Evolutionary conservation across 257 asterid species (phyloP).

Genomic region (Agastache rugosa): DNA sequence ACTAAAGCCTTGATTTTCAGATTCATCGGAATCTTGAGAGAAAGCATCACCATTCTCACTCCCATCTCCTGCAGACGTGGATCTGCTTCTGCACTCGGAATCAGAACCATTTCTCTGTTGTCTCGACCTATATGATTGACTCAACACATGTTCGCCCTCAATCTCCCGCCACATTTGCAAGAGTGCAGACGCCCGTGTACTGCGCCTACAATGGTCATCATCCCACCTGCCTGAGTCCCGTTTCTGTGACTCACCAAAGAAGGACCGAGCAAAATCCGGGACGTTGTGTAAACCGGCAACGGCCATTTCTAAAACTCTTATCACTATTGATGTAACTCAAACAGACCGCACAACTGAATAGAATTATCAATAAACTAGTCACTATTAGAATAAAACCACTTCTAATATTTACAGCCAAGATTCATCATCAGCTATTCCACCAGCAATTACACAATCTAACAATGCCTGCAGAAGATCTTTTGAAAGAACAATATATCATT

Average conservation of each 20-base stretch:
- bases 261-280: conserved; percentile 57
- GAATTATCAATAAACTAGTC: conserved; percentile 31
- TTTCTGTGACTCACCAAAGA: conserved; percentile 50
- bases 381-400: conserved; percentile 16
- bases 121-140: conserved; percentile 45
- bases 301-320: conserved; percentile 54
- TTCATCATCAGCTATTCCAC: conserved; percentile 26
- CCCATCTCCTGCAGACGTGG: conserved; percentile 45
- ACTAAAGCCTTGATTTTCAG: conserved; percentile 47
- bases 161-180: conserved; percentile 84
- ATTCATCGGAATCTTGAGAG: conserved; percentile 46
- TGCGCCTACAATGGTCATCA: conserved; percentile 45
- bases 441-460: conserved; percentile 5
- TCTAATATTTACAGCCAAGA: conserved; percentile 17
- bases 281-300: conserved; percentile 70
- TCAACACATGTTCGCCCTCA: conserved; percentile 70
- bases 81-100: conserved; percentile 43
- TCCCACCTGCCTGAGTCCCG: conserved; percentile 43
- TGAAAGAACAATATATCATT: background rate
- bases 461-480: conserved; percentile 36
- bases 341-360: conserved; percentile 25
- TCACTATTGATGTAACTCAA: conserved; percentile 28
- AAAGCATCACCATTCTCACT: conserved; percentile 51
- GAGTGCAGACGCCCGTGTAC: conserved; percentile 63
- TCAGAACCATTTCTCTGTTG: conserved; percentile 43